Percentiles rank a stretch among this genome's conserved stretches.
Evolutionary conservation across 805 yeast species (phyloP).

Genomic region (Starmerella gropengiesseri): DNA sequence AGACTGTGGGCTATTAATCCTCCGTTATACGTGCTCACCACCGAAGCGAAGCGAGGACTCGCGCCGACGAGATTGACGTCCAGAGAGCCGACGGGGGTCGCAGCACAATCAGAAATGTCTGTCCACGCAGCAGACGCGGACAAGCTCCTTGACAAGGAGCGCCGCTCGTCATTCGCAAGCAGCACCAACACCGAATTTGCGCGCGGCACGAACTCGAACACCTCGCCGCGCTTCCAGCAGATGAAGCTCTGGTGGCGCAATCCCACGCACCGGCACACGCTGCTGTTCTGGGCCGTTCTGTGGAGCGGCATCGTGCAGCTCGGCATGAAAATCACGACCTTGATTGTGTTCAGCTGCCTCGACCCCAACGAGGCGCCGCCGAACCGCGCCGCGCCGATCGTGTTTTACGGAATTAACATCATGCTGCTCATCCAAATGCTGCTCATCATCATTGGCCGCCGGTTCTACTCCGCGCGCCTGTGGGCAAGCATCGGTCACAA

Average conservation of each 20-base stretch:
- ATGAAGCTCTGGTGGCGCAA: constrained; percentile 6
- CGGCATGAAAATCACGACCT: constrained; percentile 15
- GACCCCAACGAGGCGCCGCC: constrained; percentile 8
- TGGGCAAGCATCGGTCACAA: constrained; percentile 2
- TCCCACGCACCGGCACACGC: constrained; percentile 10
- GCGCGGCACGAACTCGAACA: constrained; percentile 1
- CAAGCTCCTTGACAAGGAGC: constrained; percentile 7
- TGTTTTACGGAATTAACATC: constrained; percentile 16
- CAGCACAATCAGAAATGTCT: background rate
- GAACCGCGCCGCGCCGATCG: constrained; percentile 16
- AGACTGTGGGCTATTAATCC: constrained; percentile 3
- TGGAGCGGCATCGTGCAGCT: constrained; percentile 14
- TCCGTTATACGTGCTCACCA: no score
- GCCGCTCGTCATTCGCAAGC: constrained; percentile 5
- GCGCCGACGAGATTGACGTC: background rate
- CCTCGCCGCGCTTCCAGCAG: constrained; percentile 14
- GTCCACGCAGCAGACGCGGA: constrained; percentile 1
- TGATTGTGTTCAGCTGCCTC: constrained; percentile 14
- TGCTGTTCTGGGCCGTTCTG: constrained; percentile 14
- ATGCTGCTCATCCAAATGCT: constrained; percentile 10
- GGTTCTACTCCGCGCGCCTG: background rate
- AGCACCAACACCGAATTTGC: background rate
- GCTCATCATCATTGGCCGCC: background rate
- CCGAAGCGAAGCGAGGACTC: no score
- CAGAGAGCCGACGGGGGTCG: background rate